These are phyloP conservation scores for Vinca minor DNA, from an alignment of 257 asterid species.

Conservation along the genomic window DNA sequence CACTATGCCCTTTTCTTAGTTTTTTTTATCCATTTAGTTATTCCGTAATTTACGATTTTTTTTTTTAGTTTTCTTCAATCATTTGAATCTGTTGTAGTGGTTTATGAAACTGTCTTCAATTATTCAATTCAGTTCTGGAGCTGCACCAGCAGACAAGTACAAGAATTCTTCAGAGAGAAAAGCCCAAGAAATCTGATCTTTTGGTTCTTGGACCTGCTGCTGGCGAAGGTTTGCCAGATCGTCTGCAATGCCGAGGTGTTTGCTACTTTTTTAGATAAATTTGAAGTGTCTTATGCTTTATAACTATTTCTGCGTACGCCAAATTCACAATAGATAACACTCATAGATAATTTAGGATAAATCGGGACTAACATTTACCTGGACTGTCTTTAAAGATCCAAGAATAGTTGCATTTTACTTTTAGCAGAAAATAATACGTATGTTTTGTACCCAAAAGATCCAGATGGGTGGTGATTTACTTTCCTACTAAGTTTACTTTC, in stretches of 20 bases:
- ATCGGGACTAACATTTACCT: background rate
- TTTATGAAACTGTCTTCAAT: slow-evolving; percentile 6
- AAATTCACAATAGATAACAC: background rate
- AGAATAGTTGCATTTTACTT: background rate
- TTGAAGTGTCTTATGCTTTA: background rate
- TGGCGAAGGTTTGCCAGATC: slow-evolving; percentile 67
- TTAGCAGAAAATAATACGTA: background rate
- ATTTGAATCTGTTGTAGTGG: background rate
- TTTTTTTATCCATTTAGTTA: background rate
- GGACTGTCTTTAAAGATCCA: background rate
- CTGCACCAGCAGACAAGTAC: slow-evolving; percentile 32
- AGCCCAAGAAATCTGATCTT: slow-evolving; percentile 55
- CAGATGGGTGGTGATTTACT: background rate
- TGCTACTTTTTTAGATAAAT: background rate
- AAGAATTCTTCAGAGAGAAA: slow-evolving; percentile 26
- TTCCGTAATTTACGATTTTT: background rate
- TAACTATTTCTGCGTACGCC: background rate
- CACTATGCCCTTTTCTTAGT: background rate
- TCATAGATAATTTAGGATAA: background rate
- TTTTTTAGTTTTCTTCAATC: slow-evolving; percentile 1
- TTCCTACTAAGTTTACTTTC: background rate
- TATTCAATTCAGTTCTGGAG: slow-evolving; percentile 50
- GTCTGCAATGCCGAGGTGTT: slow-evolving; percentile 79
- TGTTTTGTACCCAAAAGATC: background rate
- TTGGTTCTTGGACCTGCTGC: slow-evolving; percentile 80